These are phyloP conservation scores for Globisporangium solare DNA, from an alignment of 352 stramenopile species.

Conservation along the genomic window DNA sequence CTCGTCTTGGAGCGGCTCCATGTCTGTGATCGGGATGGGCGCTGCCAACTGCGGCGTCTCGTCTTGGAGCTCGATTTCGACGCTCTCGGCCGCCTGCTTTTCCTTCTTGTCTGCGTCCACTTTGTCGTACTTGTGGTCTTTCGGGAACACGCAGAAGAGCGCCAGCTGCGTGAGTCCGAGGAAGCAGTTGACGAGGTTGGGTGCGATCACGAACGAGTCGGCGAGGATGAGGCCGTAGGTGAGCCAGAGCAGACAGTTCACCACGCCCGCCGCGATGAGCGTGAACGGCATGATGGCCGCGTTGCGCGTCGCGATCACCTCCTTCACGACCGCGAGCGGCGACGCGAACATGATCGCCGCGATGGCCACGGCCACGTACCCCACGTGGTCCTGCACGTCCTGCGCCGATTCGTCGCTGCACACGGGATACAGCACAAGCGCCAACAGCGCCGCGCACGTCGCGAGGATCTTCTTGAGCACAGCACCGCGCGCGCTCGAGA, in stretches of 20 bases:
- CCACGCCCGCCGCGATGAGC: slow-evolving; percentile 45
- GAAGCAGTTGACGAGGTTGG: slow-evolving; percentile 55
- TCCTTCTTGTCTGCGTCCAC: slow-evolving; percentile 15
- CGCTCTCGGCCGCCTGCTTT: background rate
- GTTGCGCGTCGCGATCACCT: slow-evolving; percentile 45
- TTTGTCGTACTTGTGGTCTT: slow-evolving; percentile 23
- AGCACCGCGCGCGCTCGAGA: slow-evolving; percentile 9
- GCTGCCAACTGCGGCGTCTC: no score
- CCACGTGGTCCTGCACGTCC: slow-evolving; percentile 36
- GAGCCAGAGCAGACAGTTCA: slow-evolving; percentile 53
- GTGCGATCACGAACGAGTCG: slow-evolving; percentile 54
- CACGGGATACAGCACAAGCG: slow-evolving; percentile 36
- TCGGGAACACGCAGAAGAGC: slow-evolving; percentile 36
- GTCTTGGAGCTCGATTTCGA: slow-evolving; percentile 6
- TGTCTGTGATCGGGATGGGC: no score
- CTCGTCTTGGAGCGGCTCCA: no score
- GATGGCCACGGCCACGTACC: slow-evolving; percentile 48
- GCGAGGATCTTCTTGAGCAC: slow-evolving; percentile 23
- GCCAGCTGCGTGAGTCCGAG: slow-evolving; percentile 49
- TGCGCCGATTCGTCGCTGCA: slow-evolving; percentile 18
- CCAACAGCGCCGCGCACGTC: slow-evolving; percentile 18
- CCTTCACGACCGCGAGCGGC: slow-evolving; percentile 41
- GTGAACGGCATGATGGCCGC: slow-evolving; percentile 30
- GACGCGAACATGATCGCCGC: slow-evolving; percentile 62
- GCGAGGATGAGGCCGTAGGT: slow-evolving; percentile 42